Evolutionary conservation across 352 stramenopile genomes (phyloP).

Genomic region (Globisporangium nodosum): DNA sequence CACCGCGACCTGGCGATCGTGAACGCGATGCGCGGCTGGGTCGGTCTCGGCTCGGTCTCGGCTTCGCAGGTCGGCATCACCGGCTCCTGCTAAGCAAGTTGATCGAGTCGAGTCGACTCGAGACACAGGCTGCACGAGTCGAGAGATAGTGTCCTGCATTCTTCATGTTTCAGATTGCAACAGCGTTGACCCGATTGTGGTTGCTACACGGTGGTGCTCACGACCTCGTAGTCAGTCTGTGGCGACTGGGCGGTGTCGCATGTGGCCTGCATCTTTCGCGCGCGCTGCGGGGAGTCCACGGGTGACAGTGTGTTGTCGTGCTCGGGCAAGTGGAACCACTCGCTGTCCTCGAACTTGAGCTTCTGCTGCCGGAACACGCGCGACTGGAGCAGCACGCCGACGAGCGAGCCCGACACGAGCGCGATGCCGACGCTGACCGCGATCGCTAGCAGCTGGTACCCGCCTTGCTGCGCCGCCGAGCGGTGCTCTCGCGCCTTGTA

Average conservation of each 20-base stretch:
- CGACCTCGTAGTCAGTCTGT: slow-evolving; percentile 7
- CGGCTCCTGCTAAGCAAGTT: slow-evolving; percentile 6
- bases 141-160: no score
- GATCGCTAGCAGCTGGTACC: slow-evolving; percentile 58
- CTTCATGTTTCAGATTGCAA: no score
- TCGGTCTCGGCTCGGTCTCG: slow-evolving; percentile 30
- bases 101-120: no score
- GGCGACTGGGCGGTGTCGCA: slow-evolving; percentile 6
- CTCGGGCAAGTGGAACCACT: slow-evolving; percentile 54
- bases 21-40: slow-evolving; percentile 55
- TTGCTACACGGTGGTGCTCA: slow-evolving; percentile 1
- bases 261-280: not conserved
- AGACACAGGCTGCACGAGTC: not conserved
- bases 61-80: slow-evolving; percentile 32
- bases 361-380: slow-evolving; percentile 50
- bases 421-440: slow-evolving; percentile 38
- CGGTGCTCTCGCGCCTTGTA: slow-evolving; percentile 43
- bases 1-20: slow-evolving; percentile 63
- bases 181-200: no score
- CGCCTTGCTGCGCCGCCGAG: slow-evolving; percentile 32
- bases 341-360: slow-evolving; percentile 56
- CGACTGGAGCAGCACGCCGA: slow-evolving; percentile 38
- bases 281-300: not conserved
- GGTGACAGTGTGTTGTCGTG: not conserved
- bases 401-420: slow-evolving; percentile 21